These are phyloP conservation scores for Pythium aristosporum DNA, from an alignment of 352 stramenopile genomes.

Conservation along the genomic window DNA sequence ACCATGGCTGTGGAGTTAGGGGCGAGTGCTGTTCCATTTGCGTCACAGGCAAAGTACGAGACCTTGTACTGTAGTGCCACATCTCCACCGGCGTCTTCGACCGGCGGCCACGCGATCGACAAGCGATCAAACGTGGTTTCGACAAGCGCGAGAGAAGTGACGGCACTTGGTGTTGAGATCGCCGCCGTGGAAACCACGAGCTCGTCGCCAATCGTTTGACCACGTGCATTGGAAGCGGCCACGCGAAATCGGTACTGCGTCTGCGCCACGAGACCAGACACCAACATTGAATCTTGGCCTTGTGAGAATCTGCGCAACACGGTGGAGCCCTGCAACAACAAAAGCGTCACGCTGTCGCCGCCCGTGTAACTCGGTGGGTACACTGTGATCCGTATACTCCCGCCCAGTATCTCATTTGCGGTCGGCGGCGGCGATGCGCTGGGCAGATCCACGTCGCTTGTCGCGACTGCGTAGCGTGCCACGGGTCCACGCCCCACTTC, in stretches of 20 bases:
- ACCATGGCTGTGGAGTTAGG: constrained; percentile 9
- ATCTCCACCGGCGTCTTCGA: constrained; percentile 50
- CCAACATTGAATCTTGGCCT: constrained; percentile 22
- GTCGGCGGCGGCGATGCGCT: constrained; percentile 18
- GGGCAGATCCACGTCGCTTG: constrained; percentile 15
- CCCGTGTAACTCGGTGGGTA: constrained; percentile 35
- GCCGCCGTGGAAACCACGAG: constrained; percentile 30
- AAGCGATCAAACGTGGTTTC: constrained; percentile 40
- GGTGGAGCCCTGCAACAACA: constrained; percentile 29
- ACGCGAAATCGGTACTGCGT: constrained; percentile 44
- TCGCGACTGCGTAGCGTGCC: constrained; percentile 1
- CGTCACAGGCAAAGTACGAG: constrained; percentile 37
- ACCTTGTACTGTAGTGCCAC: constrained; percentile 39
- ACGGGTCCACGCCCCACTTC: constrained; percentile 5
- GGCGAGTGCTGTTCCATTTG: constrained; percentile 16
- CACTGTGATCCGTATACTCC: constrained; percentile 19
- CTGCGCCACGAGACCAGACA: constrained; percentile 36
- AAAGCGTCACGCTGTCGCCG: constrained; percentile 36
- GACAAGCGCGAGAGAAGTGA: constrained; percentile 27
- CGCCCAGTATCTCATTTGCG: constrained; percentile 14
- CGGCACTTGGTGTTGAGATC: constrained; percentile 39
- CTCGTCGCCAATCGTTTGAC: constrained; percentile 27
- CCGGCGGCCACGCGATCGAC: constrained; percentile 34
- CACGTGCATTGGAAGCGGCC: constrained; percentile 36
- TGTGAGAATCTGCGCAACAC: constrained; percentile 28